phyloP scores from a whole-genome alignment of 495 filamentous ascomycete species.

The Penicillium paradoxum region DNA sequence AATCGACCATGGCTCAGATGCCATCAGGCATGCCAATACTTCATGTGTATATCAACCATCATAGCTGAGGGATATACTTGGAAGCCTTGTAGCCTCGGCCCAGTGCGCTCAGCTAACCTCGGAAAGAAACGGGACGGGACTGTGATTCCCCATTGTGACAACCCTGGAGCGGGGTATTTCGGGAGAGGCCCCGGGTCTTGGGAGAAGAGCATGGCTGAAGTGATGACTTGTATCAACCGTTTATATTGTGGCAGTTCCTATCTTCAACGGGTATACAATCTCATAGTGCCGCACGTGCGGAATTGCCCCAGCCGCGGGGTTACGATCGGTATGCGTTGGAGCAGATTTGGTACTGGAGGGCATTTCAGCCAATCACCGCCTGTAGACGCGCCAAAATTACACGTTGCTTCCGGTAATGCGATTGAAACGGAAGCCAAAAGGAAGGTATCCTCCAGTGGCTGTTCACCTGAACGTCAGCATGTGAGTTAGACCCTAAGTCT shows the following conservation, averaged over 20 bases:
- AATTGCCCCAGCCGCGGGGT: conserved; percentile 15
- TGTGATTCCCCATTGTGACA: conserved; percentile 5
- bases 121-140: conserved; percentile 21
- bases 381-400: background rate
- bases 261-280: background rate
- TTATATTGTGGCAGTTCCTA: background rate
- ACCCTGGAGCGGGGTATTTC: background rate
- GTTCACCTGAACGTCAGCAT: conserved; percentile 15
- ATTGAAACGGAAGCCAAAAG: too few relatives aligned
- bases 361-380: conserved; percentile 8
- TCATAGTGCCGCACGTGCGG: conserved; percentile 16
- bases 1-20: background rate
- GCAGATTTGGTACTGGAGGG: conserved; percentile 6
- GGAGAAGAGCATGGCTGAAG: background rate
- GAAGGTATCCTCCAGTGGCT: too few relatives aligned
- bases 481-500: conserved; percentile 4
- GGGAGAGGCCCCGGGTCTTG: background rate
- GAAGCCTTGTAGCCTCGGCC: conserved; percentile 14
- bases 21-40: background rate
- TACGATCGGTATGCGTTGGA: background rate
- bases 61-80: conserved; percentile 5
- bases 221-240: background rate
- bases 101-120: conserved; percentile 9
- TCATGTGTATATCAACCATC: background rate
- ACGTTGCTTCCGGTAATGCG: background rate